Evolutionary conservation across 2,329 filamentous ascomycete genomes (phyloP).

Genomic region (Cladophialophora exuberans): DNA sequence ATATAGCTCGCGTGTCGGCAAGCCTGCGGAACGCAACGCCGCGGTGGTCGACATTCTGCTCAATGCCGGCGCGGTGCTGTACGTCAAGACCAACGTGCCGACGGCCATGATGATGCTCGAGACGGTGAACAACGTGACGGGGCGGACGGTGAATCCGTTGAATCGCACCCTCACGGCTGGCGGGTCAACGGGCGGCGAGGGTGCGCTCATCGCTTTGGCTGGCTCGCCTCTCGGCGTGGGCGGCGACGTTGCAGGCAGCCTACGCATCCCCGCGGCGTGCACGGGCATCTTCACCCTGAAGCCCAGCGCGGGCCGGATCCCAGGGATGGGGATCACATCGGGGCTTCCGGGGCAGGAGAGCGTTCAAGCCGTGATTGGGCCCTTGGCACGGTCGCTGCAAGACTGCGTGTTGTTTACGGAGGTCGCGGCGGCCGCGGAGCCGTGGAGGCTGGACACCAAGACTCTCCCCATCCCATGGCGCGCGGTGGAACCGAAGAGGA

Average conservation of each 20-base stretch:
- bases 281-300: conserved; percentile 51
- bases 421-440: conserved; percentile 45
- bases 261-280: conserved; percentile 55
- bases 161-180: conserved; percentile 54
- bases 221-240: conserved; percentile 56
- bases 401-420: conserved; percentile 50
- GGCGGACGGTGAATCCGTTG: conserved; percentile 52
- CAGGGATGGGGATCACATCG: conserved; percentile 4
- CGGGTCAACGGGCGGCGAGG: conserved; percentile 57
- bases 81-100: conserved; percentile 57
- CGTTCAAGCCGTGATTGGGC: conserved; percentile 56
- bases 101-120: conserved; percentile 49
- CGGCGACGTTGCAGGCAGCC: conserved; percentile 53
- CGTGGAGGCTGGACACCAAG: conserved; percentile 59
- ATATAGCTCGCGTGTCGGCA: conserved; percentile 23
- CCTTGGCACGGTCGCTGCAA: conserved; percentile 56
- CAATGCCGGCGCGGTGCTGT: conserved; percentile 51
- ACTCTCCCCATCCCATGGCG: conserved; percentile 61
- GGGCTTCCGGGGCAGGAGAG: conserved; percentile 19
- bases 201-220: conserved; percentile 52
- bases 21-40: conserved; percentile 32
- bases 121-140: conserved; percentile 42
- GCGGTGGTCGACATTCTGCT: conserved; percentile 35
- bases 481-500: conserved; percentile 40
- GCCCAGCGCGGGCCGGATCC: conserved; percentile 37